Evolutionary conservation across 805 yeast genomes (phyloP).

Genomic region (Yarrowia keelungensis): DNA sequence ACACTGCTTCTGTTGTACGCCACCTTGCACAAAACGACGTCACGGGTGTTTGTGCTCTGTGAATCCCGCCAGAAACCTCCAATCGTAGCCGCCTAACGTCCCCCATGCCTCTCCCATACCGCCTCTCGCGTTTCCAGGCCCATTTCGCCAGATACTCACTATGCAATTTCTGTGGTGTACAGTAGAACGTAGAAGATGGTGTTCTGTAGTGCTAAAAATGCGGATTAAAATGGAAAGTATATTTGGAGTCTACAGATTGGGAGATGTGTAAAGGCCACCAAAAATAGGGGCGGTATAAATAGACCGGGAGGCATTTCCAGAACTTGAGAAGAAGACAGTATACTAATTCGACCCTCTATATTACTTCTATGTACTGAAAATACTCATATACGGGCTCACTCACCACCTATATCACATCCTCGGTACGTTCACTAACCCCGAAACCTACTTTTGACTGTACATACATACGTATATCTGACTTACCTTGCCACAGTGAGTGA

Average conservation of each 20-base stretch:
- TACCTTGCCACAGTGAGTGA: not conserved
- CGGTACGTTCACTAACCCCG: constrained; percentile 19
- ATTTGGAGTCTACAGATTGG: constrained; percentile 19
- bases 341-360: not conserved
- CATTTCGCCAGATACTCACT: constrained; percentile 16
- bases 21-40: too few relatives aligned
- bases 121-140: too few relatives aligned
- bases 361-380: not conserved
- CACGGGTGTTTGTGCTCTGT: too few relatives aligned
- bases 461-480: constrained; percentile 9
- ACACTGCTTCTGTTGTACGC: too few relatives aligned
- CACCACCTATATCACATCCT: too few relatives aligned
- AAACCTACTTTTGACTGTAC: constrained; percentile 22
- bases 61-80: too few relatives aligned
- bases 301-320: not conserved
- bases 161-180: constrained; percentile 36
- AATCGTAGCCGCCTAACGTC: too few relatives aligned
- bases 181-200: constrained; percentile 26
- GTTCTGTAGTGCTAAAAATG: constrained; percentile 30
- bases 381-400: not conserved
- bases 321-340: not conserved
- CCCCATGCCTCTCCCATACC: too few relatives aligned
- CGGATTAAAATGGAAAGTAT: constrained; percentile 32
- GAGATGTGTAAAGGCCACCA: not conserved
- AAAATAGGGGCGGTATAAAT: not conserved